Base-by-base conservation (phyloP, 2,329 filamentous ascomycete species). In the Penicillium sp. region DNA sequence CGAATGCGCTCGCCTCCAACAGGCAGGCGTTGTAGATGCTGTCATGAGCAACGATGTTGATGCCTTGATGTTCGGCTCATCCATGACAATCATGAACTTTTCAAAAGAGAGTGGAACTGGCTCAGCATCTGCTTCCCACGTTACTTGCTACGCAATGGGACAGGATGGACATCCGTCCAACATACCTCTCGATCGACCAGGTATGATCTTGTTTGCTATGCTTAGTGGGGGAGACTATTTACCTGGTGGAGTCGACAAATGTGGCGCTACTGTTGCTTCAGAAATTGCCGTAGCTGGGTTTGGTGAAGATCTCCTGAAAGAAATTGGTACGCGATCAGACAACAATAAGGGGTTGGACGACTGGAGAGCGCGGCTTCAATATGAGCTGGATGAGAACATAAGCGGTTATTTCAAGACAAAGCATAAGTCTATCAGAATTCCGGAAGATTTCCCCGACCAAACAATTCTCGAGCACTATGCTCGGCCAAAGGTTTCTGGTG, bases 31-130 rank as follows among this genome's bases (percentile, higher is more conserved):
- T 8, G 92, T 96, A 1, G 94, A 99, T 72, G 93, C 91, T 0
- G 94, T 97, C 1, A 80, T 99, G 64, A 97, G 91, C 71, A 92
- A 99, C 71, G 94, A 99, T 78, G 92, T 97, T 42, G 94, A 99
- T 70, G 94, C 93, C 2, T 84, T 97, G 66, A 97, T 97, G 93
- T 97, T 97, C 75, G 94, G 94, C 1, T 94, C 91, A 59, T 86
- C 84, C 0, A 76, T 85, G 36, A 93, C 89, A 0, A 76, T 97
- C 40, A 83, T 91, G 47, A 93, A 91, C 65, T 97, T 91, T 87
- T 90, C 90, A 0, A 83, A 89, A 3, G 91, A 95, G 68, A 81
- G 80, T 11, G 81, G 80, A 0, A 83, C 80, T 63, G 89, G 88
- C 57, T 78, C 77, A 5, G 51, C 65, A 11, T 78, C 80, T 0